phyloP scores from a whole-genome alignment of 768 basidiomycete species.

The Mycena belliarum region DNA sequence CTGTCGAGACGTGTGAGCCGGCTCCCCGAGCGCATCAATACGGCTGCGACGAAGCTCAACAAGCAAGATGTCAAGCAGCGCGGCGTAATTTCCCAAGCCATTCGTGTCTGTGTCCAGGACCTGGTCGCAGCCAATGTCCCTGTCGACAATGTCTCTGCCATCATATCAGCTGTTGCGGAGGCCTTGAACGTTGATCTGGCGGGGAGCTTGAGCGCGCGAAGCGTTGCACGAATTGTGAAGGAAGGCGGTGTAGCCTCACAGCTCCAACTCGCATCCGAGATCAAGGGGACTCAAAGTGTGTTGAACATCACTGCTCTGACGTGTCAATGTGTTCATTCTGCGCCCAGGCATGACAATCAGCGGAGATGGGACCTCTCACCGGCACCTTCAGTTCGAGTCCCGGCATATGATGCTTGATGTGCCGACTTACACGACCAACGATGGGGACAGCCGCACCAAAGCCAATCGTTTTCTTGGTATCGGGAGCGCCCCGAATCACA shows the following conservation, averaged over 20 bases:
- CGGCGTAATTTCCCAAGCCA: neutral
- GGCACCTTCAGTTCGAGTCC: constrained; percentile 18
- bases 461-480: neutral
- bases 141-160: neutral
- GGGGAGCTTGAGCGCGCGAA: constrained; percentile 16
- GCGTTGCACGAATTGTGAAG: constrained; percentile 15
- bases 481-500: constrained; percentile 12
- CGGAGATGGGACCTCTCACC: constrained; percentile 20
- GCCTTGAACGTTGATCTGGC: neutral
- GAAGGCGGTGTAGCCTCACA: constrained; percentile 25
- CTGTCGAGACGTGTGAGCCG: neutral
- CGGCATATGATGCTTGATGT: neutral
- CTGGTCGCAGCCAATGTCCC: neutral
- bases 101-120: constrained; percentile 13
- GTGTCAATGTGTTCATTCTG: neutral
- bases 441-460: too few relatives aligned
- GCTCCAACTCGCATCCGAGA: constrained; percentile 23
- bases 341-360: constrained; percentile 11
- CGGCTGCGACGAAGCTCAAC: neutral
- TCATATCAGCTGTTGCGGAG: constrained; percentile 9
- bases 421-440: too few relatives aligned
- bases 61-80: constrained; percentile 1
- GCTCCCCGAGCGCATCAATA: neutral
- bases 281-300: constrained; percentile 9
- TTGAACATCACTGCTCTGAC: neutral